phyloP scores from a whole-genome alignment of 805 yeast species.

The Yamadazyma endophytica region DNA sequence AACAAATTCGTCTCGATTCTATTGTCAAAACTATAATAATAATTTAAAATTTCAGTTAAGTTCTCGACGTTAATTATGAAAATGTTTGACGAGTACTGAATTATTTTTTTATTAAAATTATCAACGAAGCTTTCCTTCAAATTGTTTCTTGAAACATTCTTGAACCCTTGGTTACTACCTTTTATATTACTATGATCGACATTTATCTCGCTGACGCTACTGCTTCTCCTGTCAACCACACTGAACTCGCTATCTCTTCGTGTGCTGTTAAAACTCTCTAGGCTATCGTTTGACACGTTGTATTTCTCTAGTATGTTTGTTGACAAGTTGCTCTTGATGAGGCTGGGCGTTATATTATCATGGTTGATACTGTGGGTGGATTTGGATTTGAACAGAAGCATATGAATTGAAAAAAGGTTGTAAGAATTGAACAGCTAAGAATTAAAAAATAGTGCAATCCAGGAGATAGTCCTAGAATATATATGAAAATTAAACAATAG shows the following conservation, averaged over 20 bases:
- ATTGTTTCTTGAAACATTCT: not conserved
- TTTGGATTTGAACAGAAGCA: slow-evolving; percentile 11
- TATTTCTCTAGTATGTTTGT: slow-evolving; percentile 12
- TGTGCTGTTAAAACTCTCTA: slow-evolving; percentile 9
- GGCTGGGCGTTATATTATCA: slow-evolving; percentile 11
- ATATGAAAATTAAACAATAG: no score
- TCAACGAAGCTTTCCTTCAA: slow-evolving; percentile 1
- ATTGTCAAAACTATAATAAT: slow-evolving; percentile 13
- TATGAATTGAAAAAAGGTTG: no score
- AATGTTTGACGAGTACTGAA: slow-evolving; percentile 5
- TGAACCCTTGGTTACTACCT: not conserved
- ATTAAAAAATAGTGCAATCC: no score
- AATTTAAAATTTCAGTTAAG: slow-evolving; percentile 14
- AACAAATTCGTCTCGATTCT: slow-evolving; percentile 11
- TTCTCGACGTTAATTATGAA: slow-evolving; percentile 6
- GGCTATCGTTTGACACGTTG: slow-evolving; percentile 11
- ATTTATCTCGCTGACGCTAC: slow-evolving; percentile 11
- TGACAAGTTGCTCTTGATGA: slow-evolving; percentile 7
- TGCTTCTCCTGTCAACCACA: slow-evolving; percentile 12
- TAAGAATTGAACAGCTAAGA: no score
- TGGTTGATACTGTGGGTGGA: slow-evolving; percentile 10
- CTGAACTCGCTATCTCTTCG: no score
- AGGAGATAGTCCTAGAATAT: no score
- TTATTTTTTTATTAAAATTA: slow-evolving; percentile 2
- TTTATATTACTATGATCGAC: slow-evolving; percentile 9